Evolutionary conservation across 371 early-diverging fungal genomes (phyloP).

Genomic region (Coemansia sp.): DNA sequence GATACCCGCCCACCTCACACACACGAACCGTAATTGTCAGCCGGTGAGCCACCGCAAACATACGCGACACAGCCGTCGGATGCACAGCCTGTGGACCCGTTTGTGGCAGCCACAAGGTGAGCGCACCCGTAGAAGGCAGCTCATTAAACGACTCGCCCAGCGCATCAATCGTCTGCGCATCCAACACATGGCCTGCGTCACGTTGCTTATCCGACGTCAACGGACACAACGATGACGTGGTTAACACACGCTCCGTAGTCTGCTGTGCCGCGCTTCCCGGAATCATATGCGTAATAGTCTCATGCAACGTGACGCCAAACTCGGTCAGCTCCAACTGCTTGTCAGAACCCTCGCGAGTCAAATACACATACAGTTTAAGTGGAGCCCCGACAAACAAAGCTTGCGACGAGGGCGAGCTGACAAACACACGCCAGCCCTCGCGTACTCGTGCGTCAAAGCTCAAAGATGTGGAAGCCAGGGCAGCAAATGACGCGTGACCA

Average conservation of each 20-base stretch:
- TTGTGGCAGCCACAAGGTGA: conserved; percentile 9
- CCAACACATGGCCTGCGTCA: conserved; percentile 8
- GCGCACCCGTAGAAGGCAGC: conserved; percentile 18
- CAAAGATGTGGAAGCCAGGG: conserved; percentile 18
- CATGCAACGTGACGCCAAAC: conserved; percentile 16
- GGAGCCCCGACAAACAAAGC: conserved; percentile 21
- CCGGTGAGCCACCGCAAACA: conserved; percentile 34
- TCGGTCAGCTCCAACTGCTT: conserved; percentile 19
- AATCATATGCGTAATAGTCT: conserved; percentile 21
- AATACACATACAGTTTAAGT: conserved; percentile 25
- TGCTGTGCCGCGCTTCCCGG: conserved; percentile 13
- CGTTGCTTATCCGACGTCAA: background rate
- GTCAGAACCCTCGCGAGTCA: background rate
- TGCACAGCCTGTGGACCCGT: conserved; percentile 18
- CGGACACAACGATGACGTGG: conserved; percentile 20
- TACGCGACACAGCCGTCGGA: conserved; percentile 23
- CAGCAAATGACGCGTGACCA: conserved; percentile 21
- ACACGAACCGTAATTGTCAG: conserved; percentile 17
- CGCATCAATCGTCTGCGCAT: conserved; percentile 30
- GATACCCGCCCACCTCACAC: conserved; percentile 6
- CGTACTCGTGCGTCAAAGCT: conserved; percentile 17
- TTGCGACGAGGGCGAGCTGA: conserved; percentile 33
- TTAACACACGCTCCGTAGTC: conserved; percentile 15
- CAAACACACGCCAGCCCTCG: conserved; percentile 19
- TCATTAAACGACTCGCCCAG: conserved; percentile 38